phyloP scores from a whole-genome alignment of 2,329 filamentous ascomycete species.

The Cyanodermella asteris region DNA sequence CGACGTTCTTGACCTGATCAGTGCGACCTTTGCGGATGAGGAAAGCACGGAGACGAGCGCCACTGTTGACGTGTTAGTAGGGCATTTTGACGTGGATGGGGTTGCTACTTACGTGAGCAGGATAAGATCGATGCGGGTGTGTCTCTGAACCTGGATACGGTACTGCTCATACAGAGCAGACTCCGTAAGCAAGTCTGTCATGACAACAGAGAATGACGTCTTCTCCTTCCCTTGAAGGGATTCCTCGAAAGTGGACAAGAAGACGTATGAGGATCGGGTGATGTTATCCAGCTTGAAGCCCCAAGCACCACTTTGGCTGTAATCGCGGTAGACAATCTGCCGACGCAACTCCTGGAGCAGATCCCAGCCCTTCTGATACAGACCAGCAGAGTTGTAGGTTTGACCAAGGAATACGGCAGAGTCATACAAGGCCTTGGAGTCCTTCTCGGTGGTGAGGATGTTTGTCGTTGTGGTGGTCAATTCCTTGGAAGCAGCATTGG shows the following conservation, averaged over 20 bases:
- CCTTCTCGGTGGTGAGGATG: conserved; percentile 14
- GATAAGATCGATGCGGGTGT: neutral
- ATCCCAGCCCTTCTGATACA: conserved; percentile 19
- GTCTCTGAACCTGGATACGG: neutral
- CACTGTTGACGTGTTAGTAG: too few species aligned
- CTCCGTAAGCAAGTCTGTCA: conserved; percentile 22
- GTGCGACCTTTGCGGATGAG: conserved; percentile 4
- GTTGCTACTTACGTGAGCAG: too few species aligned
- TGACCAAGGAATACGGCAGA: conserved; percentile 25
- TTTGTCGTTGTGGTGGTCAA: conserved; percentile 12
- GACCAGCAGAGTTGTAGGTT: conserved; percentile 22
- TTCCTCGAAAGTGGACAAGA: conserved; percentile 24
- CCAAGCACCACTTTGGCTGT: conserved; percentile 4
- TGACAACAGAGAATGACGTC: conserved; percentile 17
- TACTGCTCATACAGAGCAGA: conserved; percentile 19
- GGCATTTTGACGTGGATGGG: too few species aligned
- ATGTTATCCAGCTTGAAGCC: conserved; percentile 12
- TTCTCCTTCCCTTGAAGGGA: conserved; percentile 16
- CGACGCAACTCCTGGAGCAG: conserved; percentile 28
- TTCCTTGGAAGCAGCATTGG: conserved; percentile 15
- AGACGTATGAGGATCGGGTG: conserved; percentile 19
- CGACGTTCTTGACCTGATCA: conserved; percentile 4
- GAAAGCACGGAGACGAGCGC: conserved; percentile 5
- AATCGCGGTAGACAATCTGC: conserved; percentile 19
- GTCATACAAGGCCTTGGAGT: conserved; percentile 26